These are phyloP conservation scores for Aspergillus ochraceoroseus DNA, from an alignment of 2,329 filamentous ascomycete species.

Conservation along the genomic window DNA sequence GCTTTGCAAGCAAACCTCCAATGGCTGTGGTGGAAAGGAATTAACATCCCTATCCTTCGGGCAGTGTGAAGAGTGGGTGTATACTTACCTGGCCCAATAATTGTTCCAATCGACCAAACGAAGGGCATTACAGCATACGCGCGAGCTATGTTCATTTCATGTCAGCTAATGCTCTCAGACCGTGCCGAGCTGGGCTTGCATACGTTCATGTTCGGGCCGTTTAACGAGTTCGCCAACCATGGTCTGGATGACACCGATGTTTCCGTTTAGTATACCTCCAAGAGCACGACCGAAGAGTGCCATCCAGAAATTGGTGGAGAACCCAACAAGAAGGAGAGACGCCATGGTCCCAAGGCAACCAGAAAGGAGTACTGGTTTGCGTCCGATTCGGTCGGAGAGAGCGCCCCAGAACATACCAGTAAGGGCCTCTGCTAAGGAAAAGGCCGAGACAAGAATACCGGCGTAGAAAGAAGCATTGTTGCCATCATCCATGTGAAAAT, in stretches of 20 bases:
- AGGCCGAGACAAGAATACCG: constrained; percentile 80
- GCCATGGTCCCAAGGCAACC: constrained; percentile 78
- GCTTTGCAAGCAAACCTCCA: constrained; percentile 79
- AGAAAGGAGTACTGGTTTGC: constrained; percentile 77
- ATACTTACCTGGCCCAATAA: constrained; percentile 62
- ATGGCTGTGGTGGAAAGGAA: constrained; percentile 52
- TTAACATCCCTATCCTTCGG: constrained; percentile 14
- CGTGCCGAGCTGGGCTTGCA: constrained; percentile 35
- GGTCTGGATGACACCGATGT: constrained; percentile 84
- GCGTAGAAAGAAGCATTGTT: constrained; percentile 82
- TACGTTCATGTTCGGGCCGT: constrained; percentile 79
- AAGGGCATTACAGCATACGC: constrained; percentile 93
- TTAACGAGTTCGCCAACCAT: constrained; percentile 87
- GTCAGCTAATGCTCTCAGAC: neutral
- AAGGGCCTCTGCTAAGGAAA: constrained; percentile 72
- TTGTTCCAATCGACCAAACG: constrained; percentile 86
- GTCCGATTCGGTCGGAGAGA: constrained; percentile 73
- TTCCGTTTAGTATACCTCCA: constrained; percentile 82
- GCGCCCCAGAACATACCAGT: constrained; percentile 87
- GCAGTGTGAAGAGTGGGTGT: neutral
- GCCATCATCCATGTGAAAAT: constrained; percentile 65
- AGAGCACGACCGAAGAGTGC: constrained; percentile 70
- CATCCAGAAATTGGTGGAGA: constrained; percentile 77
- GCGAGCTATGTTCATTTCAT: constrained; percentile 51
- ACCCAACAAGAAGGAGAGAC: constrained; percentile 76